These are phyloP conservation scores for Phytophthora syringae DNA, from an alignment of 352 stramenopile genomes.

Conservation along the genomic window DNA sequence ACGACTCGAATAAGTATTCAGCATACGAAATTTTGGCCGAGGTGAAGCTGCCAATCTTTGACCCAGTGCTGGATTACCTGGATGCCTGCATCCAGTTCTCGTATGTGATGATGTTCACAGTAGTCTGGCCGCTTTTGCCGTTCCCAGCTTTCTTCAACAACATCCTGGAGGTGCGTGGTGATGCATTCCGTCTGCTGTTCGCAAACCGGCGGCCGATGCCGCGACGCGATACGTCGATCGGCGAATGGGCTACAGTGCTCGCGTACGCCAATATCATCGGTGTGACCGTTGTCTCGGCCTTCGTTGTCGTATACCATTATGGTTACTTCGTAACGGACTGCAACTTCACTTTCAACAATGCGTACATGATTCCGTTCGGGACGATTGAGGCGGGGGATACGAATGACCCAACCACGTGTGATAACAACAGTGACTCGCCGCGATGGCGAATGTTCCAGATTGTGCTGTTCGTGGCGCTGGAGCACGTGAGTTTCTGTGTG, in stretches of 20 bases:
- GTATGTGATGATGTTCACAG: constrained; percentile 92
- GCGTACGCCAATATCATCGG: constrained; percentile 89
- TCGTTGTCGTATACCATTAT: constrained; percentile 88
- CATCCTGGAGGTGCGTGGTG: constrained; percentile 84
- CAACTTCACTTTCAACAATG: constrained; percentile 76
- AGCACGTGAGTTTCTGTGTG: constrained; percentile 84
- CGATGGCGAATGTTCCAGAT: constrained; percentile 84
- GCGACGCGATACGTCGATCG: constrained; percentile 81
- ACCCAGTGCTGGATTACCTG: constrained; percentile 88
- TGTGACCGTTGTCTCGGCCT: constrained; percentile 80
- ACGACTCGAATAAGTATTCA: constrained; percentile 88
- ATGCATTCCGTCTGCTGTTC: constrained; percentile 85
- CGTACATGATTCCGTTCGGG: constrained; percentile 80
- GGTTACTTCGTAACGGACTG: constrained; percentile 79
- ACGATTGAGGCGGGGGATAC: constrained; percentile 48
- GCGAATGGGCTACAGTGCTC: constrained; percentile 85
- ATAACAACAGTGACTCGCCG: constrained; percentile 46
- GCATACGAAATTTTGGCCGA: constrained; percentile 89
- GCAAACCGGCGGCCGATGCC: constrained; percentile 83
- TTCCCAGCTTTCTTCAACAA: constrained; percentile 90
- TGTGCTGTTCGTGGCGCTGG: constrained; percentile 80
- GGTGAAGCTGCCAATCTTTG: constrained; percentile 82
- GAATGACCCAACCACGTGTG: constrained; percentile 43
- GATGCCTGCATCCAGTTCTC: constrained; percentile 91
- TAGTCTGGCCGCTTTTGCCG: constrained; percentile 88